Evolutionary conservation across 2,329 filamentous ascomycete genomes (phyloP), one percentile per base, ranked within the genome.

Genomic region (Aspergillus sojae): DNA sequence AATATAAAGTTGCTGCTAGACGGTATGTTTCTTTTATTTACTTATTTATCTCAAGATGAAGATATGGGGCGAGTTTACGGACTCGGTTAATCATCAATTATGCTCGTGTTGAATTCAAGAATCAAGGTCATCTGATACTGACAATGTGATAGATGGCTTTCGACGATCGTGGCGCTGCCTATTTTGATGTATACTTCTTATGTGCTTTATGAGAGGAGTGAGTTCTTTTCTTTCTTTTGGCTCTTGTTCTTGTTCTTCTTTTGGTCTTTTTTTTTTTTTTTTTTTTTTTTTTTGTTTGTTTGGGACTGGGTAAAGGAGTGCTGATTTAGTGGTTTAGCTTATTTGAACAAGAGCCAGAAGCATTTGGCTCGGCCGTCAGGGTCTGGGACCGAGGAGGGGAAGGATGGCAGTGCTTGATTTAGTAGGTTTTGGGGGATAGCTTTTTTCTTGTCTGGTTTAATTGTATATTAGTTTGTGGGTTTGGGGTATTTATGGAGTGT

Each of bases 1-100:
- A 77, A 66, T 80, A 80, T 66, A 79, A 79, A 63, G 61, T 65
- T 62, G 75, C 75, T 63, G 75, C 77, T 30, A 72, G 78, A 57
- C 71, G 72, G 78, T 80, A 68, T 30, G 71, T 68, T 55, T 4
- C 4, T 19, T 21, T 10, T 16, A 39, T 34, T 50, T 32, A 19
- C 0, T 39, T 28, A 30, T 21, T 46, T 39, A 32, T 32, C 32
- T 32, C 3, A 16, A 32, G 16, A 53, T 26, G 19, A 21, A 28
- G 23, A 30, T 26, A 21, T 19, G 3, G 4, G 10, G 23, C 6
- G 12, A 50, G 9, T 41, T n/a, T 12, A 34, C 57, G 34, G 26
- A 28, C 34, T 39, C 32, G 21, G 11, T 14, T 6, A 2, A 14
- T 7, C 14, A 23, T 21, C 14, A 2, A n/a, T 2, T 16, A 6